Conservation (phyloP, 352 stramenopile species). For the Peronosclerospora sorghi region DNA sequence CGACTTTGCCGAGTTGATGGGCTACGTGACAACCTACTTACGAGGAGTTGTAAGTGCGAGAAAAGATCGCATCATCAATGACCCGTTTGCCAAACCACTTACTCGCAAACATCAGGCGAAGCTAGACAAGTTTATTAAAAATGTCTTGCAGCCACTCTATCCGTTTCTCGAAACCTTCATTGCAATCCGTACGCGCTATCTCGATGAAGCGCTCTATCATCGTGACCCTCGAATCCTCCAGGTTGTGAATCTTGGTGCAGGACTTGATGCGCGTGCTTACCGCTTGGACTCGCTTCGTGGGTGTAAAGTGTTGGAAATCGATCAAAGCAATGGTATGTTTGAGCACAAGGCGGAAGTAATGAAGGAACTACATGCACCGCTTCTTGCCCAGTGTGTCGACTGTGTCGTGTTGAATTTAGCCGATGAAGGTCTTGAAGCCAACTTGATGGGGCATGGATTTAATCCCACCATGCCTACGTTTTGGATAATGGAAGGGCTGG, state of each 20-base stretch:
- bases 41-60: conserved; percentile 21
- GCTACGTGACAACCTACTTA: conserved; percentile 24
- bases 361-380: conserved; percentile 22
- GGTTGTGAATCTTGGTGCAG: conserved; percentile 43
- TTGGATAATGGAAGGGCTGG: conserved; percentile 43
- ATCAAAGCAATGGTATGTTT: conserved; percentile 30
- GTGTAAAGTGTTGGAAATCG: conserved; percentile 41
- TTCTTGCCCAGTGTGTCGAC: conserved; percentile 32
- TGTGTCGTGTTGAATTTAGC: conserved; percentile 37
- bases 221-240: conserved; percentile 33
- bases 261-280: conserved; percentile 42
- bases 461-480: conserved; percentile 39
- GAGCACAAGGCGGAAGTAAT: conserved; percentile 42
- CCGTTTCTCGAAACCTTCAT: conserved; percentile 15
- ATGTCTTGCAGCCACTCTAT: background rate
- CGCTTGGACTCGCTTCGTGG: conserved; percentile 34
- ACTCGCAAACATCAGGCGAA: conserved; percentile 12
- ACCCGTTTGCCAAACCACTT: conserved; percentile 25
- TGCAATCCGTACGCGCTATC: conserved; percentile 36
- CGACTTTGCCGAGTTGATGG: conserved; percentile 20
- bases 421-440: conserved; percentile 21
- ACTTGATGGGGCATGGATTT: conserved; percentile 33
- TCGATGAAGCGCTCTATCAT: conserved; percentile 43
- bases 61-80: conserved; percentile 22
- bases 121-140: conserved; percentile 17